A percentile compares a stretch with the other conserved stretches of the same genome.
Evolutionary conservation across 1,284 basidiomycete species (phyloP).

Genomic region (Ustilago bromivora): DNA sequence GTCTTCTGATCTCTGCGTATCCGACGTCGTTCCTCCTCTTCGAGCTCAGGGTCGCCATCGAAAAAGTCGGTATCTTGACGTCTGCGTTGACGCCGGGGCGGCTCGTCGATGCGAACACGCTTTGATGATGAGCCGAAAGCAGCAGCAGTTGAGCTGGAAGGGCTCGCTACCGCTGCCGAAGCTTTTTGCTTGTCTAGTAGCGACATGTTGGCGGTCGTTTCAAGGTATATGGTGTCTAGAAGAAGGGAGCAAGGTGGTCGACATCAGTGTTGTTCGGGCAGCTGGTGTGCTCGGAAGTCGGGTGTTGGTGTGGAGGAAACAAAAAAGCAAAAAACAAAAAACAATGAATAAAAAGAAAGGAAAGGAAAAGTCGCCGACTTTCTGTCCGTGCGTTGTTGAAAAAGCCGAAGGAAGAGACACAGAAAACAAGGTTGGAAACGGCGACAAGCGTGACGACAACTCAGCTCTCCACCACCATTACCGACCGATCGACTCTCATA

Average conservation of each 20-base stretch:
- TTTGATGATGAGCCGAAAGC: slow-evolving; percentile 17
- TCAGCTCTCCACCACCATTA: slow-evolving; percentile 6
- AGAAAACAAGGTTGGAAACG: slow-evolving; percentile 17
- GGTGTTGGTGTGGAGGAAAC: slow-evolving; percentile 22
- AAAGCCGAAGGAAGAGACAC: not conserved
- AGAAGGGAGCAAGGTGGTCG: not conserved
- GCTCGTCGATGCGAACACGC: slow-evolving; percentile 40
- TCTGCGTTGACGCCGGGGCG: slow-evolving; percentile 23
- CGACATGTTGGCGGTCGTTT: slow-evolving; percentile 18
- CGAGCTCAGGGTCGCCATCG: slow-evolving; percentile 62
- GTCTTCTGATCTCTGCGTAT: slow-evolving; percentile 58
- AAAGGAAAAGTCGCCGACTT: not conserved
- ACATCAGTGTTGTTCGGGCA: not conserved
- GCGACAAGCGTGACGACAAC: slow-evolving; percentile 12
- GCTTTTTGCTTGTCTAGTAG: slow-evolving; percentile 37
- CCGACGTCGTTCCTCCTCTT: slow-evolving; percentile 59
- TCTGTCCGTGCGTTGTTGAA: slow-evolving; percentile 28
- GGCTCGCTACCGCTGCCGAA: not conserved
- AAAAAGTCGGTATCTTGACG: slow-evolving; percentile 38
- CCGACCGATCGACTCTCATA: not conserved
- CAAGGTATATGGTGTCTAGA: not conserved
- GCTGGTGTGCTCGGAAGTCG: slow-evolving; percentile 24
- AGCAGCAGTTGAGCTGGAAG: slow-evolving; percentile 8
- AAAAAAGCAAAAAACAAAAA: not conserved
- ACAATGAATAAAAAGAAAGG: not conserved